Conservation (phyloP, 2,329 filamentous ascomycete species). For the Alternaria solani region DNA sequence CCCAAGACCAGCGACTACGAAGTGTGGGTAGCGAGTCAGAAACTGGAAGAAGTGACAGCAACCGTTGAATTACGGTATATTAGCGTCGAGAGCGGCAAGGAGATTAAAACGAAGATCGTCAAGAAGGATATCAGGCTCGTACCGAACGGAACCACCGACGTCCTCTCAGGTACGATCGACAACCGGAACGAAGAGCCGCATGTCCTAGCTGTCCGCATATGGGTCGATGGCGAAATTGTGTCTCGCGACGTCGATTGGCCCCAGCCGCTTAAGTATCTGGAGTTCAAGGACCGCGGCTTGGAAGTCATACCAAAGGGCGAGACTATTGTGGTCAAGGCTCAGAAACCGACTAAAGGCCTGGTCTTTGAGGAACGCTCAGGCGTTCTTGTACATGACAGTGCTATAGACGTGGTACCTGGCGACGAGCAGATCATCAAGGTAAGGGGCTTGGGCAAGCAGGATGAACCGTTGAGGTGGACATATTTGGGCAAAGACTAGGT, state of each 20-base stretch:
- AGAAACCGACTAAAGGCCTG: conserved; percentile 66
- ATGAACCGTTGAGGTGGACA: conserved; percentile 54
- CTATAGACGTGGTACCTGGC: conserved; percentile 66
- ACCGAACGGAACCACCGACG: conserved; percentile 64
- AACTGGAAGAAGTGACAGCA: conserved; percentile 54
- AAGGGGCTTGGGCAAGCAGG: conserved; percentile 50
- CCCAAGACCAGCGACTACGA: conserved; percentile 63
- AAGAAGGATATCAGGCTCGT: conserved; percentile 58
- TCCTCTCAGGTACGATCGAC: conserved; percentile 61
- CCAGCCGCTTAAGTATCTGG: conserved; percentile 67
- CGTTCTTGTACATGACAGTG: conserved; percentile 63
- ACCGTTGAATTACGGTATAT: conserved; percentile 64
- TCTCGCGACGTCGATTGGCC: conserved; percentile 68
- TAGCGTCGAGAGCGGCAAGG: conserved; percentile 62
- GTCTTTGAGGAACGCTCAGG: conserved; percentile 67
- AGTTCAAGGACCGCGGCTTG: conserved; percentile 61
- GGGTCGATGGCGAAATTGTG: conserved; percentile 60
- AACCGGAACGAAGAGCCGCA: conserved; percentile 62
- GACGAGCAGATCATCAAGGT: conserved; percentile 61
- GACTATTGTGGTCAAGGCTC: conserved; percentile 56
- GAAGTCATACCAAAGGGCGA: conserved; percentile 53
- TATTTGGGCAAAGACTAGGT: conserved; percentile 53
- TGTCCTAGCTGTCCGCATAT: conserved; percentile 64
- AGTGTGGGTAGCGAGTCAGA: conserved; percentile 65
- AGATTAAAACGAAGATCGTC: conserved; percentile 61